Evolutionary conservation across 1,284 basidiomycete genomes (phyloP), one percentile per base, ranked within the genome.

Genomic region (Acaromyces ingoldii): DNA sequence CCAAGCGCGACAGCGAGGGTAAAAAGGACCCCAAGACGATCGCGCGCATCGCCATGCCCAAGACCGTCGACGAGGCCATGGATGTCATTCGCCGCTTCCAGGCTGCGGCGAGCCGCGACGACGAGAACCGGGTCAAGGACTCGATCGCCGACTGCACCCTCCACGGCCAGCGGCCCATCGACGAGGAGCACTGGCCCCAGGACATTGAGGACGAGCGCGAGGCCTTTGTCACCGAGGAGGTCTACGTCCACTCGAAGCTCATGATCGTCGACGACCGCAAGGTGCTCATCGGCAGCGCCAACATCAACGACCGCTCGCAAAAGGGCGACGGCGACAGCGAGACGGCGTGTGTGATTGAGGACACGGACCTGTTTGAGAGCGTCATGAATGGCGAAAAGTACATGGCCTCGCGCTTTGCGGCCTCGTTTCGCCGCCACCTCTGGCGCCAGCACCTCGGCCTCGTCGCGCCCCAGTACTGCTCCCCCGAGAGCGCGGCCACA

Each of bases 311-410:
- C n/a, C 55, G 55, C 31, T 42, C 36, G 26, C 55, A 57, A 28
- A 19, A 30, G 6, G 55, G 91, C 26, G 84, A 92, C 67, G 88
- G 89, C 30, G 91, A 95, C 75, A 91, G 88, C 1, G 91, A 96
- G 77, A 93, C 95, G 62, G 88, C 88, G 1, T 77, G 92, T 5
- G 84, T 95, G 15, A 85, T 93, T 24, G 90, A 95, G 76, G 91
- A 96, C 68, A 78, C 81, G 2, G 89, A 93, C 50, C 79, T 84
- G 78, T 80, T 96, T 47, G 80, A 83, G 48, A 82, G 84, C 6
- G 80, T 73, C 3, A 93, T 95, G 91, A 79, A 89, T 64, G 89
- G 89, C 2, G 76, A 83, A 60, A 82, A 74, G 22, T 86, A 83
- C 75, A 77, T 79, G 72, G 89, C 82, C 0, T 76, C 81, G 29